Percentiles rank a stretch among this genome's conserved stretches.
These are phyloP conservation scores for Sechiopsis laciniata DNA, from an alignment of 306 rosid species.

Conservation along the genomic window DNA sequence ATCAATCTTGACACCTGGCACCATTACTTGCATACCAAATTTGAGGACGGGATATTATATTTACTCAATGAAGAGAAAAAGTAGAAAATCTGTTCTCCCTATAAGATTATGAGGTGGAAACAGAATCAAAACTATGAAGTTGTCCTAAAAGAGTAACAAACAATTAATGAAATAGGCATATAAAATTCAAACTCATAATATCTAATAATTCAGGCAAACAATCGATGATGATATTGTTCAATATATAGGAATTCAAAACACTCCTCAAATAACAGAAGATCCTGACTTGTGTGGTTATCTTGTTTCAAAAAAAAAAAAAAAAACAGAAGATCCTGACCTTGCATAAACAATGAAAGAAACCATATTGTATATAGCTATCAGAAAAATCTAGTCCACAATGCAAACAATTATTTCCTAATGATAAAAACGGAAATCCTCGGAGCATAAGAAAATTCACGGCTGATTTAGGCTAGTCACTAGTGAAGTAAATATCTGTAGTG, in stretches of 20 bases:
- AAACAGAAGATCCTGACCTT: conserved; percentile 53
- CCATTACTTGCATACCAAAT: conserved; percentile 44
- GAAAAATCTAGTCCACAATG: background rate
- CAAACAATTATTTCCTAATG: background rate
- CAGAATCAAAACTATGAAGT: conserved; percentile 4
- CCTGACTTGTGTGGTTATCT: too few species aligned
- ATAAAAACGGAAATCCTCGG: too few species aligned
- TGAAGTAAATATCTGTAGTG: too few species aligned
- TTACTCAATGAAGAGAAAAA: background rate
- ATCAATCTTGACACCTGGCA: conserved; percentile 13
- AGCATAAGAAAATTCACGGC: too few species aligned
- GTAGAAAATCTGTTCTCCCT: background rate
- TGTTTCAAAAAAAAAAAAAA: too few species aligned
- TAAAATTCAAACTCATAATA: conserved; percentile 48
- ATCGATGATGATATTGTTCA: conserved; percentile 36
- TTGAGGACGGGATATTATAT: conserved; percentile 37
- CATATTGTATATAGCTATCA: background rate
- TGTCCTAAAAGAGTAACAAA: background rate
- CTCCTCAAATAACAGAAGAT: too few species aligned
- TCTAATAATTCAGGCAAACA: conserved; percentile 48
- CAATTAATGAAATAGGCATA: conserved; percentile 4
- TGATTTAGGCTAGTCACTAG: too few species aligned
- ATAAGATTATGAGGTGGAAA: conserved; percentile 24
- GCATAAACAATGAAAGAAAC: conserved; percentile 7
- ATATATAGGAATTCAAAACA: conserved; percentile 76